phyloP scores from a whole-genome alignment of 768 basidiomycete species.

The Hirschioporus abietinus region DNA sequence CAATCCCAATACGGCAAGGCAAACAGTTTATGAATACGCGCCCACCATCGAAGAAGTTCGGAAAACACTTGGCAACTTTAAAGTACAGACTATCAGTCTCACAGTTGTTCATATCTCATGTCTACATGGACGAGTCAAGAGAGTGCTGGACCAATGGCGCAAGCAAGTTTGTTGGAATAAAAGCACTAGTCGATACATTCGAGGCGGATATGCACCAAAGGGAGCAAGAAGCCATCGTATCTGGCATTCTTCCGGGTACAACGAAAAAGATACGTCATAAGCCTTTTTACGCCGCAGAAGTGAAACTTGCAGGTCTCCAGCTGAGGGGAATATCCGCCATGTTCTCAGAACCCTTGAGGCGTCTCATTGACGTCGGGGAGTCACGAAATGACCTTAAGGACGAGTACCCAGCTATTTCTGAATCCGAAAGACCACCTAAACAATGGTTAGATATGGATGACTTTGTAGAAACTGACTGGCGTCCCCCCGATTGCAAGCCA shows the following conservation, averaged over 20 bases:
- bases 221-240: constrained; percentile 67
- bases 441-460: constrained; percentile 77
- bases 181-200: constrained; percentile 74
- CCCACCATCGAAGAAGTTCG: constrained; percentile 78
- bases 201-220: constrained; percentile 92
- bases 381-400: constrained; percentile 29
- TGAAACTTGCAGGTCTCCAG: constrained; percentile 71
- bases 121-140: constrained; percentile 74
- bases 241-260: constrained; percentile 51
- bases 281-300: constrained; percentile 83
- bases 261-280: constrained; percentile 65
- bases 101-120: constrained; percentile 80
- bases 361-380: constrained; percentile 43
- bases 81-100: constrained; percentile 82
- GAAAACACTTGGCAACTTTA: constrained; percentile 82
- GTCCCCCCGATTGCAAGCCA: constrained; percentile 44
- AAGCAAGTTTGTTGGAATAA: constrained; percentile 78
- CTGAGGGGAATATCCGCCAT: constrained; percentile 73
- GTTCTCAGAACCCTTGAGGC: constrained; percentile 70
- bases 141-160: constrained; percentile 80
- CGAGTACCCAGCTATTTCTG: constrained; percentile 36
- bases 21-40: constrained; percentile 63
- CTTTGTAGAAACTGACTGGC: constrained; percentile 75
- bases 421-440: constrained; percentile 34
- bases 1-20: constrained; percentile 88